These are phyloP conservation scores for Russula brevipes DNA, from an alignment of 768 basidiomycete species.

Conservation along the genomic window DNA sequence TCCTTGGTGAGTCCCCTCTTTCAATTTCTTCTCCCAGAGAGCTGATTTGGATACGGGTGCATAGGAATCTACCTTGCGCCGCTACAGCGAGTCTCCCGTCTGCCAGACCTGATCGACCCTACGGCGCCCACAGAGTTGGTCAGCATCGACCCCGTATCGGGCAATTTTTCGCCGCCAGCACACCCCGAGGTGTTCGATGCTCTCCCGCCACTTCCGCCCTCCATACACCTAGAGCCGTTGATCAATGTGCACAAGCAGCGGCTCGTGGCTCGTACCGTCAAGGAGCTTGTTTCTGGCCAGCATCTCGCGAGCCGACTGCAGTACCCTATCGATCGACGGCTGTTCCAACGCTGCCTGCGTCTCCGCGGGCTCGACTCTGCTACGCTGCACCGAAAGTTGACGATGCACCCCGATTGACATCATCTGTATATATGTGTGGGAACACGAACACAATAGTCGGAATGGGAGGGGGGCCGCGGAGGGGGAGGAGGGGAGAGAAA, in stretches of 20 bases:
- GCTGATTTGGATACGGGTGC: background rate
- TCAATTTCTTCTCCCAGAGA: too few species aligned
- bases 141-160: conserved; percentile 54
- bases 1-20: conserved; percentile 54
- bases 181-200: conserved; percentile 77
- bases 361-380: conserved; percentile 59
- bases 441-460: too few species aligned
- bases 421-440: background rate
- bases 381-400: conserved; percentile 46
- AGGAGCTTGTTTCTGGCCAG: conserved; percentile 74
- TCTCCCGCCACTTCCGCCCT: conserved; percentile 62
- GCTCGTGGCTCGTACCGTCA: conserved; percentile 73
- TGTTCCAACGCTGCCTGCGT: conserved; percentile 70
- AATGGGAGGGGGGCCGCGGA: too few species aligned
- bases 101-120: conserved; percentile 81
- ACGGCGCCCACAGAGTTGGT: conserved; percentile 69
- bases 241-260: conserved; percentile 90
- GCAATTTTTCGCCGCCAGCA: conserved; percentile 61
- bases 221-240: conserved; percentile 78
- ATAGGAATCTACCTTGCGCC: conserved; percentile 75
- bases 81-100: conserved; percentile 53
- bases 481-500: background rate
- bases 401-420: conserved; percentile 32
- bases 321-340: conserved; percentile 64
- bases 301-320: conserved; percentile 73